Conservation (phyloP, 257 asterid species). For the Echites panduratus region DNA sequence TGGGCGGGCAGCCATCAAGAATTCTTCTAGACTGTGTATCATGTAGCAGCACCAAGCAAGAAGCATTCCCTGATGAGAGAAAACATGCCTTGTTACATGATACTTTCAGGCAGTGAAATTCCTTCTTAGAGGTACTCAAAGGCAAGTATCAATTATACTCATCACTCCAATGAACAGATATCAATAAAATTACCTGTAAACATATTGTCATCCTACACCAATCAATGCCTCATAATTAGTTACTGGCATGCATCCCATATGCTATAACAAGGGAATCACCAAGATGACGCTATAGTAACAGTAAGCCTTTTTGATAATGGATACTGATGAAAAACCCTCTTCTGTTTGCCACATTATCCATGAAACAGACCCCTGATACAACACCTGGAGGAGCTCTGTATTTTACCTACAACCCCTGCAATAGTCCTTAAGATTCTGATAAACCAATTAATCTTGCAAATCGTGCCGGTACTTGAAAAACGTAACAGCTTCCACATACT, state of each 20-base stretch:
- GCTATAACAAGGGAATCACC: not conserved
- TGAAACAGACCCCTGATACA: not conserved
- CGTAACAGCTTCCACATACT: not conserved
- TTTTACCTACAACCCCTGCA: not conserved
- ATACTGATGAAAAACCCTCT: not conserved
- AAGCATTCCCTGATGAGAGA: not conserved
- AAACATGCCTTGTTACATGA: not conserved
- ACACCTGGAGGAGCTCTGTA: not conserved
- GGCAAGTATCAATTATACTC: not conserved
- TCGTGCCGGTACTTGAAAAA: not conserved
- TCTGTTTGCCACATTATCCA: not conserved
- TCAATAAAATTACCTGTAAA: not conserved
- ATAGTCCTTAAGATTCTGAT: constrained; percentile 4
- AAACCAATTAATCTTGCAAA: constrained; percentile 1
- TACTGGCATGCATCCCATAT: not conserved
- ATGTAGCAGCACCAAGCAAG: not conserved
- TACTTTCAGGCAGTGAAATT: not conserved
- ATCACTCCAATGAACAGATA: not conserved
- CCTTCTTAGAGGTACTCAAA: not conserved
- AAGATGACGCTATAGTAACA: not conserved
- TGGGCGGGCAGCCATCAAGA: not conserved
- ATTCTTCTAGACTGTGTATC: not conserved
- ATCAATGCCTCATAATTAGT: not conserved
- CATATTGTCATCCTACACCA: not conserved
- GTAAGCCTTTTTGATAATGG: not conserved